Percentiles rank a stretch among this genome's conserved stretches.
Conservation (phyloP, 768 basidiomycete genomes). For the Rhodosporidiobolus sp. region DNA sequence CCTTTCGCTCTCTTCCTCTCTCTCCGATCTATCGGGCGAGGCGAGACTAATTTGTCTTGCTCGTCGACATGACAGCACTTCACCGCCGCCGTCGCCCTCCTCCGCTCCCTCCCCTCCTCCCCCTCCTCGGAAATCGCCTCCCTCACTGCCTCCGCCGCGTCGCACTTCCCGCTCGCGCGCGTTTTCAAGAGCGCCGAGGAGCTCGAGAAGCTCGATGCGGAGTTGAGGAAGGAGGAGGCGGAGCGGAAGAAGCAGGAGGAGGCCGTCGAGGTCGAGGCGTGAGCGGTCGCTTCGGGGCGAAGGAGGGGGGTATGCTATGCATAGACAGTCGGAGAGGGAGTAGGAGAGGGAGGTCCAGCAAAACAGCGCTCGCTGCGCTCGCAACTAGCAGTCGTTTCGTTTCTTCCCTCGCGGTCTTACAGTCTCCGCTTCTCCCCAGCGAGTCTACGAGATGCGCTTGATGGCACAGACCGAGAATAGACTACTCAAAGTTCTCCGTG, state of each 20-base stretch:
- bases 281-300: neutral
- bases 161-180: conserved; percentile 62
- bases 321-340: no score
- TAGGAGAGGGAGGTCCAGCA: no score
- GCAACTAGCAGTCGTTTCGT: no score
- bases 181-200: conserved; percentile 63
- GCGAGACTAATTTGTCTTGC: neutral
- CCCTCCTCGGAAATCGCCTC: conserved; percentile 59
- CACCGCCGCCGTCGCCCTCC: conserved; percentile 10
- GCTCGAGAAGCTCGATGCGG: conserved; percentile 43
- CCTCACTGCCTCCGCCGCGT: conserved; percentile 59
- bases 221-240: neutral
- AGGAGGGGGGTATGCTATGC: neutral
- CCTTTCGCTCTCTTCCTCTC: no score
- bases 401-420: no score
- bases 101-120: neutral
- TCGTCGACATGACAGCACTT: conserved; percentile 51
- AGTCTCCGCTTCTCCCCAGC: no score
- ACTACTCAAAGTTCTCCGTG: no score
- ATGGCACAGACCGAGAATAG: no score
- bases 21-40: no score
- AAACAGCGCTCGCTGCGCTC: no score
- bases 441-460: no score
- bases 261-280: neutral
- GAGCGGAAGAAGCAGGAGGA: neutral